phyloP scores from a whole-genome alignment of 2,329 filamentous ascomycete species.

The Colletotrichum costaricense region DNA sequence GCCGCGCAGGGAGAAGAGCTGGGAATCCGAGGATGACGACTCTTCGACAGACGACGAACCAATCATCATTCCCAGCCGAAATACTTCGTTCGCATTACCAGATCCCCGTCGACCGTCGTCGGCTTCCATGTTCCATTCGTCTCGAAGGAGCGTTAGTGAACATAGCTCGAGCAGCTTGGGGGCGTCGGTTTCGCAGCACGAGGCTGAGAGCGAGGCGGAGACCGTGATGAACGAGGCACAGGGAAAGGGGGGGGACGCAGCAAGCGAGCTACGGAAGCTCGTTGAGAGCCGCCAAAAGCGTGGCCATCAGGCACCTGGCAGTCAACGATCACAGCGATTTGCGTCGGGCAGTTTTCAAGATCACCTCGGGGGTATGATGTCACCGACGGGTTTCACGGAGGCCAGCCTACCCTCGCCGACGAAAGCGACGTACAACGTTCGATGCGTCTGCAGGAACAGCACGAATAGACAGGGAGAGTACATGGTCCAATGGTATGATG shows the following conservation, averaged over 20 bases:
- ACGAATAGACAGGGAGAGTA: constrained; percentile 60
- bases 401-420: constrained; percentile 59
- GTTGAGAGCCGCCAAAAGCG: constrained; percentile 63
- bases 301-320: constrained; percentile 40
- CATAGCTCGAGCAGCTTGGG: constrained; percentile 56
- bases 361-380: constrained; percentile 54
- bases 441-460: constrained; percentile 66
- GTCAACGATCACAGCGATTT: constrained; percentile 38
- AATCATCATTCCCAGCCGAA: constrained; percentile 72
- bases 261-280: constrained; percentile 70
- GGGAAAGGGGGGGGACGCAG: constrained; percentile 64
- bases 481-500: constrained; percentile 72
- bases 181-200: constrained; percentile 45
- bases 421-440: constrained; percentile 56
- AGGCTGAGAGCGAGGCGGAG: constrained; percentile 69
- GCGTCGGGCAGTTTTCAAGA: constrained; percentile 45
- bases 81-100: constrained; percentile 67
- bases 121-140: constrained; percentile 59
- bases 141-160: constrained; percentile 61
- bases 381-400: constrained; percentile 63
- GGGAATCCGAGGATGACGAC: constrained; percentile 62
- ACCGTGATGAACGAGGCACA: constrained; percentile 63
- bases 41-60: constrained; percentile 74
- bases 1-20: constrained; percentile 46
- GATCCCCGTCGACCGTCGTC: constrained; percentile 62